Evolutionary conservation across 2,329 filamentous ascomycete species (phyloP), one percentile per base, ranked within the genome.

Genomic region (Aspergillus jensenii): DNA sequence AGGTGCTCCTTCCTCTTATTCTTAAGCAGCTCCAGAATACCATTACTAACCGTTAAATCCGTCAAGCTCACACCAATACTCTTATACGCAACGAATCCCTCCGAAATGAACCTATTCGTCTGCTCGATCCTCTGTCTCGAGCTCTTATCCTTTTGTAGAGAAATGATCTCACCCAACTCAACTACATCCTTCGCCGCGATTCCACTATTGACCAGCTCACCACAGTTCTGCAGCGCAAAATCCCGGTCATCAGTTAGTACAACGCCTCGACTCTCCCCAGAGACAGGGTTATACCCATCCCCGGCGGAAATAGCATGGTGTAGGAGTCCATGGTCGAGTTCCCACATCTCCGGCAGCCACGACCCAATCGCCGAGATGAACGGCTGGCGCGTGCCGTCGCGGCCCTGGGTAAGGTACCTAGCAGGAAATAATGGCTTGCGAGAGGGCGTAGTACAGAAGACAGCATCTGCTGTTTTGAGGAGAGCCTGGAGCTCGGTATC

Each of bases 331-430:
- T 72, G 68, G 51, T 77, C 73, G 2, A 78, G 58, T 43, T 77
- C 76, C 25, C 68, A 68, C 75, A 77, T 77, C 19, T 74, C 72
- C 1, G 82, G 76, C 59, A 74, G 74, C 67, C 76, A 80, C 4
- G 78, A 79, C 1, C 78, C 78, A 51, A 80, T 74, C 11, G 74
- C 72, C 0, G 73, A 72, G 1, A 80, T 66, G 55, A 74, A 78
- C 9, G 73, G 72, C 1, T 60, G 52, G 2, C 73, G 55, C 2
- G 9, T 39, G 2, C n/a, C n/a, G n/a, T n/a, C n/a, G n/a, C 31
- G 21, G n/a, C 19, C 15, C 15, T 48, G 11, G 2, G 46, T 33
- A 11, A 49, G 15, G 25, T 49, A 49, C 1, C 12, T 35, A 3
- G 46, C 31, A 2, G 46, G 46, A 8, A 49, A 39, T 9, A 49